Evolutionary conservation across 176 grass and related monocot species (phyloP).

Genomic region (Eragrostis nindensis): DNA sequence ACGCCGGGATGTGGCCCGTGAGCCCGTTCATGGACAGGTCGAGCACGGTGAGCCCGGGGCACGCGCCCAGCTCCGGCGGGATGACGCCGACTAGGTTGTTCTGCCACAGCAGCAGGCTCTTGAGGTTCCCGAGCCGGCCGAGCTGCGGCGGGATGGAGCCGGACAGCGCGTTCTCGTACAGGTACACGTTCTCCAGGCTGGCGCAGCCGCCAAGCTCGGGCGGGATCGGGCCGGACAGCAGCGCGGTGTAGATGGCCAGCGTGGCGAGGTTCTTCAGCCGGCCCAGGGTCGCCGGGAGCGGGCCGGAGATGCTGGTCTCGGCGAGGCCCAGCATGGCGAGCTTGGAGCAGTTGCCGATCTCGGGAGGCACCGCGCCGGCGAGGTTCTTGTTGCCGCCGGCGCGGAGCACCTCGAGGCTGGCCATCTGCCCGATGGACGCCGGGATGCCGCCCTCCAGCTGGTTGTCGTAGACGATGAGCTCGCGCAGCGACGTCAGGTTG

Average conservation of each 20-base stretch:
- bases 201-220: slow-evolving; percentile 63
- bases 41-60: slow-evolving; percentile 51
- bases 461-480: slow-evolving; percentile 85
- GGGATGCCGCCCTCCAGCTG: slow-evolving; percentile 73
- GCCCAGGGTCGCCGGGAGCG: slow-evolving; percentile 59
- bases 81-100: slow-evolving; percentile 89
- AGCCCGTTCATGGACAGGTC: slow-evolving; percentile 80
- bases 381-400: slow-evolving; percentile 83
- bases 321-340: slow-evolving; percentile 77
- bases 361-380: slow-evolving; percentile 58
- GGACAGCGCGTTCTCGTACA: slow-evolving; percentile 79
- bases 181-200: slow-evolving; percentile 69
- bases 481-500: slow-evolving; percentile 56
- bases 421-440: slow-evolving; percentile 49
- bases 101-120: slow-evolving; percentile 81
- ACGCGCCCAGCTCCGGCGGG: slow-evolving; percentile 68
- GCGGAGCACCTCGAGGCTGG: slow-evolving; percentile 59
- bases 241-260: slow-evolving; percentile 70
- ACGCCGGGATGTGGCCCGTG: slow-evolving; percentile 75
- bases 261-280: slow-evolving; percentile 67
- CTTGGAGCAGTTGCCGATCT: slow-evolving; percentile 64
- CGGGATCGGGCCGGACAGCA: slow-evolving; percentile 76
- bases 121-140: slow-evolving; percentile 55
- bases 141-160: slow-evolving; percentile 73
- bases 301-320: slow-evolving; percentile 75